phyloP scores from a whole-genome alignment of 176 grass and related monocot species.

The Tillandsia leiboldiana region DNA sequence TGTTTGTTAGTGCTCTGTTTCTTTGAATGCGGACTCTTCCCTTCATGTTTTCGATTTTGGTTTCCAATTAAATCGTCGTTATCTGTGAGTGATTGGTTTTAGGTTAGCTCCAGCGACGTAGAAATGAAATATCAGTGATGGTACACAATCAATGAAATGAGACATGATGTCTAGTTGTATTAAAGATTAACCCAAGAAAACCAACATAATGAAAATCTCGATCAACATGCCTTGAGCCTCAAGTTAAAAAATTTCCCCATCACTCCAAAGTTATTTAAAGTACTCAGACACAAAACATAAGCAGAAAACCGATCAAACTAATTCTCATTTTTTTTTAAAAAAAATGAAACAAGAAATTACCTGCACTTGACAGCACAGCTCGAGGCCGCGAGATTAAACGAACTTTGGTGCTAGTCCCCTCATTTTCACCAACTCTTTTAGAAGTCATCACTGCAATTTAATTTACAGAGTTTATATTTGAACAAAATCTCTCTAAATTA shows the following conservation, averaged over 20 bases:
- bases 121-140: neutral
- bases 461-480: neutral
- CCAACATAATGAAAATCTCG: too few relatives aligned
- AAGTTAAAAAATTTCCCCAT: too few relatives aligned
- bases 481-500: neutral
- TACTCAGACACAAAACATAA: too few relatives aligned
- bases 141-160: neutral
- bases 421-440: conserved; percentile 5
- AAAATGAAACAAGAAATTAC: conserved; percentile 13
- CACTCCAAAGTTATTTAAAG: too few relatives aligned
- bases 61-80: conserved; percentile 42
- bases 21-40: conserved; percentile 8
- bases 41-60: conserved; percentile 22
- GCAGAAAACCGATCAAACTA: too few relatives aligned
- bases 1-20: conserved; percentile 16
- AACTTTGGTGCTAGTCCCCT: conserved; percentile 6
- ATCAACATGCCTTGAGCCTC: too few relatives aligned
- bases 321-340: too few relatives aligned
- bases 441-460: conserved; percentile 5
- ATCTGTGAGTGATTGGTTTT: conserved; percentile 20
- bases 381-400: conserved; percentile 25
- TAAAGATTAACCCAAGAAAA: too few relatives aligned
- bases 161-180: neutral
- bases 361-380: conserved; percentile 36
- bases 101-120: neutral